Base-by-base conservation (phyloP, 257 asterid genomes). In the Solanum dulcamara region DNA sequence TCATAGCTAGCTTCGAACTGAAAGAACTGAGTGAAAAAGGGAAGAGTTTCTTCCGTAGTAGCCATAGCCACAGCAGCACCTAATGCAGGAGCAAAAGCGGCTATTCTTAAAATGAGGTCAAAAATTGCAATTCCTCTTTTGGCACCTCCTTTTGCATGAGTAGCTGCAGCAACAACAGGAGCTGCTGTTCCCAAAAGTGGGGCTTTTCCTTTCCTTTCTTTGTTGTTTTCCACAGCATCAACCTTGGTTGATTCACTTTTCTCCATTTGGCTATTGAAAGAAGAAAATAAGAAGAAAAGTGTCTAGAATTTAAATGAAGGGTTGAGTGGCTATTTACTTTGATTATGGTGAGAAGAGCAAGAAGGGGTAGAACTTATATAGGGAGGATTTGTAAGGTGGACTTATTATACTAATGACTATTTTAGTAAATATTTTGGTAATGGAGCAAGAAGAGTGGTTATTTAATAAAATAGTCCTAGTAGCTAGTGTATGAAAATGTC, bases 21-120 rank as follows among this genome's bases (percentile, higher is more conserved):
- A 89, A 96, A 94, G 95, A 94, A 96, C 84, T 94, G 99, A 26
- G 97, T 94, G 93, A 93, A 93, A 85, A 96, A 94, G 0, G 98
- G 99, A n/a, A 94, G 98, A 4, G 97, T 93, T 81, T 96, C 91
- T 75, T 94, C 94, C n/a, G 97, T 70, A 53, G 98, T 94, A 62
- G 90, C 98, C 99, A 96, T 96, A 86, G 89, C 42, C 26, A 93
- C 86, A 32, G 97, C 87, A 48, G 99, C 95, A 26, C 88, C 96
- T 53, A 94, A 84, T 59, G 96, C 94, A 0, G 95, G 89, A 0
- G 92, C 89, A n/a, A 88, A 89, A 1, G 98, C 97, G 13, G 93
- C 81, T 38, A 93, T 64, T 24, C 99, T 92, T 42, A 96, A 93
- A 71, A 96, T 86, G 24, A 96, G 92, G 89, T 93, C 98, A 87